Base-by-base conservation (phyloP, 2,329 filamentous ascomycete genomes). In the Fusarium oxysporum region DNA sequence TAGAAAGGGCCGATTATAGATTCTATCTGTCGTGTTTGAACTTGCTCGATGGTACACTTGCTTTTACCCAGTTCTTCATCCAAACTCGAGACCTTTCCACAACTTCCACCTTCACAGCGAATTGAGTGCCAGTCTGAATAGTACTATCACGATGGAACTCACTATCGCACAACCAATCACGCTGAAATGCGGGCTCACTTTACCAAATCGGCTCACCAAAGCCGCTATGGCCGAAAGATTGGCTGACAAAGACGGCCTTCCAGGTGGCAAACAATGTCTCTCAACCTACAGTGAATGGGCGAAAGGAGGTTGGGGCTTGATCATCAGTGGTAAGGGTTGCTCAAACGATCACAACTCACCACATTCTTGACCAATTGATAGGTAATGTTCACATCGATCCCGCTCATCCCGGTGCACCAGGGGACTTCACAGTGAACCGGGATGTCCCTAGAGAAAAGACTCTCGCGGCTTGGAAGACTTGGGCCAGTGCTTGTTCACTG, bases 141-240 rank as follows among this genome's bases (percentile, higher is more conserved):
- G 17, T 3, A 32, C 14, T 30, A 8, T 11, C 5, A n/a, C 2
- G 1, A 51, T 59, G 44, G 56, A 59, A 23, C 16, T 59, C 3
- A 10, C 56, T 16, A 40, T 59, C 12, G 25, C 56, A 3, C 21
- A 51, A 17, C 56, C 43, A 2, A 59, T 59, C 17, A 59, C 25
- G 5, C 35, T 59, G 8, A 17, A 51, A 59, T 59, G 56, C 21
- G 44, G 56, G 8, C 56, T 59, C 9, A 59, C 44, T 25, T 21
- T 59, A 19, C 44, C 56, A 3, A 59, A 59, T 10, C 35, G 56
- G 2, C 56, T 59, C 33, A 51, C 33, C 5, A 59, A 59, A 38
- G 56, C 56, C 1, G 56, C 44, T 17, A 59, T 59, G 56, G 56
- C 56, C 1, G 56, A 59, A 23, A 33, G 56, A 32, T 13, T 59